phyloP scores from a whole-genome alignment of 345 rosid genomes.

The Syzygium oleosum region DNA sequence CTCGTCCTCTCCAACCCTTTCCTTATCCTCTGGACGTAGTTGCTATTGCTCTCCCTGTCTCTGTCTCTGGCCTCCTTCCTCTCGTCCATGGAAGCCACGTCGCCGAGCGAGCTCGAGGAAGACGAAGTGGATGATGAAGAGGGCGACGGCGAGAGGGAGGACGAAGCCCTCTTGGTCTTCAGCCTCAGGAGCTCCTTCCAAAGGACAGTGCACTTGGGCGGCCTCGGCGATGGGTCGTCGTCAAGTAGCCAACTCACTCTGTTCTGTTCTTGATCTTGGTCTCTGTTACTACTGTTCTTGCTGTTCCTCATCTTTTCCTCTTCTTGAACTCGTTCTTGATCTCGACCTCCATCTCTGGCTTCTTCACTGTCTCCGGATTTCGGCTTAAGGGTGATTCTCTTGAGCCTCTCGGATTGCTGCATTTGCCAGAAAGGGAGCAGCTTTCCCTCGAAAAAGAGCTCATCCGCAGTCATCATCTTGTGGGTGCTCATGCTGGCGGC shows the following conservation, averaged over 20 bases:
- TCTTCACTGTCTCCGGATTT: conserved; percentile 31
- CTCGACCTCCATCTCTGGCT: conserved; percentile 1
- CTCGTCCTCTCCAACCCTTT: conserved; percentile 19
- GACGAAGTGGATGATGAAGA: conserved; percentile 30
- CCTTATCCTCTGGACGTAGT: conserved; percentile 6
- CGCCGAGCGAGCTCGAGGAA: conserved; percentile 5
- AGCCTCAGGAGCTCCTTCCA: conserved; percentile 87
- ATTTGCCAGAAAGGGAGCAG: conserved; percentile 78
- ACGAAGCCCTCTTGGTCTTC: conserved; percentile 49
- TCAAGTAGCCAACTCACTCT: conserved; percentile 66
- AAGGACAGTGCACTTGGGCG: conserved; percentile 84
- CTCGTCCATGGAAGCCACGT: conserved; percentile 1
- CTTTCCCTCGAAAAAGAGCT: conserved; percentile 82
- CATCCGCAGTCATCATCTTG: conserved; percentile 68
- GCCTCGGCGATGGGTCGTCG: conserved; percentile 95
- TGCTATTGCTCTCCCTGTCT: neutral
- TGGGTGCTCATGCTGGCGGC: conserved; percentile 37
- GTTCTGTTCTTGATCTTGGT: conserved; percentile 13
- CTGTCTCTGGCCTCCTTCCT: conserved; percentile 1
- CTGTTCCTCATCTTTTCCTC: neutral
- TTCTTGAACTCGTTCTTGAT: neutral
- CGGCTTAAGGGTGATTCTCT: conserved; percentile 25
- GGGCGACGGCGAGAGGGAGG: conserved; percentile 55
- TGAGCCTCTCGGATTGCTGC: conserved; percentile 68
- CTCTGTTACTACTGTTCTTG: conserved; percentile 9